Evolutionary conservation across 1,284 basidiomycete species (phyloP), one percentile per base, ranked within the genome.

Genomic region (Fomitopsis schrenkii): DNA sequence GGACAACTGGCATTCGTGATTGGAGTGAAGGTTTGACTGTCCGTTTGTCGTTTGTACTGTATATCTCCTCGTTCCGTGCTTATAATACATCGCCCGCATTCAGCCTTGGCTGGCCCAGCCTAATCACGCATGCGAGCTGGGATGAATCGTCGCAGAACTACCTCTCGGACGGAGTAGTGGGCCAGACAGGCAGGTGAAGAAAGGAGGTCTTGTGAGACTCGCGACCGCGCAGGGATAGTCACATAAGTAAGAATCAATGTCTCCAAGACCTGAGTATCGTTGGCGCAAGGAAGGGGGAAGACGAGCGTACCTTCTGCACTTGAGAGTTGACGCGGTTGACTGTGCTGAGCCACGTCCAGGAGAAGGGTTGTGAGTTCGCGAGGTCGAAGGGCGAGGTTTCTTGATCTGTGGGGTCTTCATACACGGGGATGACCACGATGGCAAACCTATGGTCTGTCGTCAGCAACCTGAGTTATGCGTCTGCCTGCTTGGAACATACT

Each of bases 291-390:
- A 54, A 22, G 61, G 52, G 26, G 50, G 50, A 1, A 33, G 30
- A 33, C 46, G 38, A 46, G 65, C 75, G 50, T 52, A 89, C 95
- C 85, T 99, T 99, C 77, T 95, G 94, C 2, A 99, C 97, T 73
- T 98, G 95, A 0, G 93, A 90, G 74, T 98, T 98, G 19, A 99
- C 97, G 28, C 97, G 88, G 72, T 98, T 99, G 62, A 98, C 85
- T 1, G 97, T 99, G 74, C 93, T 95, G 42, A 99, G 85, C 95
- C 96, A 98, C 12, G 93, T 86, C 97, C 97, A 99, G 36, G 87
- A 81, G 70, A 91, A 90, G 1, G 90, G 86, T n/a, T 86, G 80
- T 2, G 83, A 77, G 59, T 87, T 90, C 70, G 81, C 84, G 53
- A 88, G 79, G 55, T 80, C 75, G 67, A 88, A 85, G 1, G 82